Percentiles rank a stretch among this genome's conserved stretches.
Conservation (phyloP, 139 green algal species). For the Chara braunii region DNA sequence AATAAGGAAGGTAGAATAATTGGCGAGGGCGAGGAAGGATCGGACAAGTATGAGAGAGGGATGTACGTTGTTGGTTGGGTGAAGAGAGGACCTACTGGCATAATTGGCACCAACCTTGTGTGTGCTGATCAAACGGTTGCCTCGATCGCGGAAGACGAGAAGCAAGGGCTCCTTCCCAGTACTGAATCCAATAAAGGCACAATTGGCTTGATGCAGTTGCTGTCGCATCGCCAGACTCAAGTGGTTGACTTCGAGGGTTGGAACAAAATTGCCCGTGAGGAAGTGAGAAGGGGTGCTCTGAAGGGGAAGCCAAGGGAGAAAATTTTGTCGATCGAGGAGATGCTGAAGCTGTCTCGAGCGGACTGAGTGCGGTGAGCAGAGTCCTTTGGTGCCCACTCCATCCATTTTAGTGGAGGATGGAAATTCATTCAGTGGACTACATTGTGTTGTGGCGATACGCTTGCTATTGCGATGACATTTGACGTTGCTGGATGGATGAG, state of each 20-base stretch:
- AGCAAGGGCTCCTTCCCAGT: not conserved
- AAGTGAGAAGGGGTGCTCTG: conserved; percentile 11
- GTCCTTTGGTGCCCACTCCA: too few relatives aligned
- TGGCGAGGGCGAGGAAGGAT: not conserved
- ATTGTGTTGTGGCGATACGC: too few relatives aligned
- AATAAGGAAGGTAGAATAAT: not conserved
- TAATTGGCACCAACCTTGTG: conserved; percentile 49
- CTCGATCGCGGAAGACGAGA: conserved; percentile 10
- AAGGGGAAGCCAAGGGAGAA: conserved; percentile 37
- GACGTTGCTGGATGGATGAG: too few relatives aligned
- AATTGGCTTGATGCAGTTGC: conserved; percentile 6
- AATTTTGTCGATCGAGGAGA: conserved; percentile 2
- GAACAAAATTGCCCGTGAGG: conserved; percentile 17
- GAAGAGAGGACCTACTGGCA: conserved; percentile 43
- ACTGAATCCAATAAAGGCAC: not conserved
- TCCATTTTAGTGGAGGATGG: too few relatives aligned
- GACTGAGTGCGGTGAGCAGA: too few relatives aligned
- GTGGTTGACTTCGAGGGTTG: conserved; percentile 19
- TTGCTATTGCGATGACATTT: too few relatives aligned
- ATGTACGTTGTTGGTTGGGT: conserved; percentile 49
- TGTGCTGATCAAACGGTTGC: conserved; percentile 45
- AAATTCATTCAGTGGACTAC: too few relatives aligned
- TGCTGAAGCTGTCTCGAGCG: conserved; percentile 5
- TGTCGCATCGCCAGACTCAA: not conserved
- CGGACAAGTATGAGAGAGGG: conserved; percentile 7